phyloP scores from a whole-genome alignment of 2,329 filamentous ascomycete species.

The Mycocentrospora acerina region DNA sequence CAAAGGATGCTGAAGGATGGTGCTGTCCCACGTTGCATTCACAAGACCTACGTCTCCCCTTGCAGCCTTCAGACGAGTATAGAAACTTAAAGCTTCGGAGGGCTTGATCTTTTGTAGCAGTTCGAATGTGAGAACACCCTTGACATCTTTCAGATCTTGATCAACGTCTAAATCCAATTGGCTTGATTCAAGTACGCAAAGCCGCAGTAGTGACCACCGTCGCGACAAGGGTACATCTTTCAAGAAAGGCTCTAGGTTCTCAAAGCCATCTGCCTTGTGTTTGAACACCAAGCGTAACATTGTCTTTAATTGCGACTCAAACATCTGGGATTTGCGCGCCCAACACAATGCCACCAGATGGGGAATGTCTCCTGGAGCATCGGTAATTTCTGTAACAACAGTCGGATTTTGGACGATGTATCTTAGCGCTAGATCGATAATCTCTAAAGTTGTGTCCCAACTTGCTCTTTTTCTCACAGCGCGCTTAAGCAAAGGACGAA shows the following conservation, averaged over 20 bases:
- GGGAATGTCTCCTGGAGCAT: conserved; percentile 10
- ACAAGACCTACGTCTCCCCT: conserved; percentile 20
- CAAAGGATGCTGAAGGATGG: conserved; percentile 5
- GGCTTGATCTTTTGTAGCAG: conserved; percentile 13
- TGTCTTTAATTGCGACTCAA: conserved; percentile 15
- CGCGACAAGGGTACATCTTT: conserved; percentile 5
- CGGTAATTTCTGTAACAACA: conserved; percentile 8
- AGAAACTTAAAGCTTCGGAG: conserved; percentile 18
- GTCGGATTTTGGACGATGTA: conserved; percentile 18
- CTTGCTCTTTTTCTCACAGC: conserved; percentile 17
- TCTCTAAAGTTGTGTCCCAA: conserved; percentile 16
- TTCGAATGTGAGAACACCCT: conserved; percentile 2
- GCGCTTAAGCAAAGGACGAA: conserved; percentile 23
- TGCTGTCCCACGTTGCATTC: neutral
- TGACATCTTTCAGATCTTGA: conserved; percentile 12
- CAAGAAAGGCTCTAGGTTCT: conserved; percentile 9
- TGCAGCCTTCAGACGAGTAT: conserved; percentile 20
- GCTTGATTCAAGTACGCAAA: conserved; percentile 15
- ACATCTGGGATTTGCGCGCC: conserved; percentile 21
- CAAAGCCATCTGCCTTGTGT: conserved; percentile 3
- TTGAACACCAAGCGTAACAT: conserved; percentile 6
- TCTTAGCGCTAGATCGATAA: conserved; percentile 15
- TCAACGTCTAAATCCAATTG: conserved; percentile 19
- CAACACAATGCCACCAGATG: conserved; percentile 26
- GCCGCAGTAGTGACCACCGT: conserved; percentile 20